Conservation (phyloP, 2,329 filamentous ascomycete species). For the Juglanconis oblonga region DNA sequence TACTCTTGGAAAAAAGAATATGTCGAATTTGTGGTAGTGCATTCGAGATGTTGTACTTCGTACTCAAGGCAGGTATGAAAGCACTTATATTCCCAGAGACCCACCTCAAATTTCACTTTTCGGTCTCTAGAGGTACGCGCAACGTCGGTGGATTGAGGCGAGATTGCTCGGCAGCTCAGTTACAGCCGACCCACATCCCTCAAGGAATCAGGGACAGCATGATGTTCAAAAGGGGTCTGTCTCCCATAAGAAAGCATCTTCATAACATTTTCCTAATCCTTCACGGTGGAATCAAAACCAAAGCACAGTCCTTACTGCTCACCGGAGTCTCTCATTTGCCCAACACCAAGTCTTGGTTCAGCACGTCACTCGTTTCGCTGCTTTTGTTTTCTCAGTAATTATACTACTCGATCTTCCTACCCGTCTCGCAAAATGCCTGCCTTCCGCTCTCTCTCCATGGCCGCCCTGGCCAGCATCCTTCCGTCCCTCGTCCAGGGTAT, state of each 20-base stretch:
- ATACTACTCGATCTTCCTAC: neutral
- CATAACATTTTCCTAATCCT: too few species aligned
- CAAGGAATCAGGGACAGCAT: too few species aligned
- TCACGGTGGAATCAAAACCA: too few species aligned
- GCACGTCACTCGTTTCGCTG: neutral
- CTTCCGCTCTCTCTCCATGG: neutral
- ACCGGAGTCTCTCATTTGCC: constrained; percentile 3
- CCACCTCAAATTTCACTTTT: constrained; percentile 1
- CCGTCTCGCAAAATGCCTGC: neutral
- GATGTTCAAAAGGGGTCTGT: neutral
- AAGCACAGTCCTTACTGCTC: neutral
- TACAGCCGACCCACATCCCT: neutral
- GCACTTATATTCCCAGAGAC: neutral
- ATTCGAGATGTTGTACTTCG: too few species aligned
- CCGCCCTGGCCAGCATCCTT: neutral
- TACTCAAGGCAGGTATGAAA: neutral
- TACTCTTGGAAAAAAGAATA: too few species aligned
- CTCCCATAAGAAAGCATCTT: too few species aligned
- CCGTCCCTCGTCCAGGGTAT: constrained; percentile 8
- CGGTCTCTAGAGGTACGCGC: neutral
- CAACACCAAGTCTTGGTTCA: neutral
- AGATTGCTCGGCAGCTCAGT: neutral
- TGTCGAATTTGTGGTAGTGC: too few species aligned
- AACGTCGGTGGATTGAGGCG: neutral
- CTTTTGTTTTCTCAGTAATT: neutral